Base-by-base conservation (phyloP, 108 stramenopile species). In the Schizochytrium sp. region DNA sequence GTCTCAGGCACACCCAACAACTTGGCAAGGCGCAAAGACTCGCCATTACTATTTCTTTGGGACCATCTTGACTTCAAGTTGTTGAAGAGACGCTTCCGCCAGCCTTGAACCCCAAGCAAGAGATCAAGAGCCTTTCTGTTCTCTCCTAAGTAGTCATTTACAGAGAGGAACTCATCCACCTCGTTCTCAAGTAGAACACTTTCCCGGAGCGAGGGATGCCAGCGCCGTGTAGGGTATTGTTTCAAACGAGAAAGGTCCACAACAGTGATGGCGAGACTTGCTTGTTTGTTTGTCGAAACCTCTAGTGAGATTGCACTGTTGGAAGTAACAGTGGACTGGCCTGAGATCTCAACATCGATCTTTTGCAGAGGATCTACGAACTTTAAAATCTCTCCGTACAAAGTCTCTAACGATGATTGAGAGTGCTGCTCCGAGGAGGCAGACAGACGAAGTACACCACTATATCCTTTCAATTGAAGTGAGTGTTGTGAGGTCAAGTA, bases 171-270 rank as follows among this genome's bases (percentile, higher is more conserved):
- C 12, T 69, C 64, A 15, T 69, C 64, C 0, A 69, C 64, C 28
- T 69, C 64, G 28, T 69, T 69, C 64, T 69, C 64, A 15, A 69
- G 64, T 44, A 69, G 28, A 8, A 69, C 64, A 44, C 64, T 69
- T 69, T 69, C 64, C 5, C 64, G 64, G 44, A 69, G 3, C 0
- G 64, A 69, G 12, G 64, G 64, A 69, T 0, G 64, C 64, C 64
- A 69, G 64, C 64, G 64, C 28, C 64, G 64, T 12, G 19, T 8
- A 8, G 64, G 64, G 28, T 69, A 69, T 44, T 69, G 64, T 15
- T 28, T 28, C 42, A 69, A 7, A 7, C 64, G 64, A 69, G 64
- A 69, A 44, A 69, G 64, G 44, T 1, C 2, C 12, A 69, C 64
- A 44, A 69, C 15, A 12, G 64, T 44, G 10, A 69, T 0, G 12